phyloP scores from a whole-genome alignment of 306 rosid species.

The Gleditsia sinensis region DNA sequence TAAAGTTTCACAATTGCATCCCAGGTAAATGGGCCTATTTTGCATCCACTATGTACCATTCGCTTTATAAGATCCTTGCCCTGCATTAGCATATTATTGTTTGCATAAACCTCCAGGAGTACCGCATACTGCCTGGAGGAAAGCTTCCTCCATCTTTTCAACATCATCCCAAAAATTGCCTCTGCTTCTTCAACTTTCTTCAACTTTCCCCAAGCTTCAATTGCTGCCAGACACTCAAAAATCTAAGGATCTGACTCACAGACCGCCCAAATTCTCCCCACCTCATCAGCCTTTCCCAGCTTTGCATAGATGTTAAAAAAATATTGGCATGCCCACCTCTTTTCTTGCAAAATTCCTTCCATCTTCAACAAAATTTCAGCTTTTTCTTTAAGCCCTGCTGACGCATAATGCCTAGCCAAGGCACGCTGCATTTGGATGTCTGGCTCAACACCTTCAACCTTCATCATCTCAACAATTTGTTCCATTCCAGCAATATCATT shows the following conservation, averaged over 20 bases:
- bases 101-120: conserved; percentile 52
- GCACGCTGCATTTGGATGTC: conserved; percentile 36
- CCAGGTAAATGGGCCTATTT: conserved; percentile 47
- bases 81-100: conserved; percentile 51
- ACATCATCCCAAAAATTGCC: conserved; percentile 59
- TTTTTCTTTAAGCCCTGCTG: conserved; percentile 61
- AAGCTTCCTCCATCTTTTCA: conserved; percentile 48
- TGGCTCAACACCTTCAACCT: conserved; percentile 67
- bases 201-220: conserved; percentile 78
- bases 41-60: conserved; percentile 47
- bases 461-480: conserved; percentile 70
- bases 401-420: conserved; percentile 64
- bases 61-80: conserved; percentile 63
- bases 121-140: conserved; percentile 41
- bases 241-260: conserved; percentile 53
- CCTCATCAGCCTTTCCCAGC: conserved; percentile 70
- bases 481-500: conserved; percentile 81
- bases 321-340: conserved; percentile 37
- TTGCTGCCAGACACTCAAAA: conserved; percentile 57
- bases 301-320: conserved; percentile 65
- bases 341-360: conserved; percentile 58
- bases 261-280: conserved; percentile 69
- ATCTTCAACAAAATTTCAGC: conserved; percentile 65
- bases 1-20: conserved; percentile 59
- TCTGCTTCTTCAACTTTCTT: conserved; percentile 71